Evolutionary conservation across 257 asterid species (phyloP).

Genomic region (Scutellaria baicalensis): DNA sequence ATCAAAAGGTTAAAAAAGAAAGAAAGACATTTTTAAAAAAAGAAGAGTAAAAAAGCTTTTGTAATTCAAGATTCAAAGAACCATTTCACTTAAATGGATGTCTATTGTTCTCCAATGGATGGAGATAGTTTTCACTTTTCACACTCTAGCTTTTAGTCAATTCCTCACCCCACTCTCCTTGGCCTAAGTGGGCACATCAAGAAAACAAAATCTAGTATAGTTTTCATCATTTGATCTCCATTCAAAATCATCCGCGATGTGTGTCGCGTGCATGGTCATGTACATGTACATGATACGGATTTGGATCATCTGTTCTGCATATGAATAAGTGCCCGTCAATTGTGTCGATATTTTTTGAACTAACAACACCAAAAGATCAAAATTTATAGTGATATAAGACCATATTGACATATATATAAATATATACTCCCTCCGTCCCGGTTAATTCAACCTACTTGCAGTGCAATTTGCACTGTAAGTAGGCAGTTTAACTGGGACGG

Average conservation of each 20-base stretch:
- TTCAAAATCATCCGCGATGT: neutral
- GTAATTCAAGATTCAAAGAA: conserved; percentile 25
- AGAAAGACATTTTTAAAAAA: neutral
- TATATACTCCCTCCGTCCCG: too few species aligned
- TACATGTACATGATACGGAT: too few species aligned
- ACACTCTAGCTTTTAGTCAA: conserved; percentile 26
- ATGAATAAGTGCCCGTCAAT: too few species aligned
- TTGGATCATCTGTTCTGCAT: too few species aligned
- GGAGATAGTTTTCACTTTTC: conserved; percentile 43
- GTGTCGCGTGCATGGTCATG: neutral
- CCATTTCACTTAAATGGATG: conserved; percentile 31
- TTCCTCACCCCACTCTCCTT: conserved; percentile 10
- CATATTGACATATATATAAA: neutral
- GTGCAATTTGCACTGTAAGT: too few species aligned
- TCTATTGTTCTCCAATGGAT: conserved; percentile 32
- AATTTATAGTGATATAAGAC: too few species aligned
- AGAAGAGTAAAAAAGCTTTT: neutral
- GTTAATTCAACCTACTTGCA: too few species aligned
- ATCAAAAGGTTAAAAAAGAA: neutral
- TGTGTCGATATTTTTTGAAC: too few species aligned
- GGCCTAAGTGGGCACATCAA: neutral
- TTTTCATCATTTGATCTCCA: too few species aligned
- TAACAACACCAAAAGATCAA: too few species aligned
- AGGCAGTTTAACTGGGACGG: too few species aligned
- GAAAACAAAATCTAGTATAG: neutral